These are phyloP conservation scores for Didymella glomerata DNA, from an alignment of 2,329 filamentous ascomycete species.

Conservation along the genomic window DNA sequence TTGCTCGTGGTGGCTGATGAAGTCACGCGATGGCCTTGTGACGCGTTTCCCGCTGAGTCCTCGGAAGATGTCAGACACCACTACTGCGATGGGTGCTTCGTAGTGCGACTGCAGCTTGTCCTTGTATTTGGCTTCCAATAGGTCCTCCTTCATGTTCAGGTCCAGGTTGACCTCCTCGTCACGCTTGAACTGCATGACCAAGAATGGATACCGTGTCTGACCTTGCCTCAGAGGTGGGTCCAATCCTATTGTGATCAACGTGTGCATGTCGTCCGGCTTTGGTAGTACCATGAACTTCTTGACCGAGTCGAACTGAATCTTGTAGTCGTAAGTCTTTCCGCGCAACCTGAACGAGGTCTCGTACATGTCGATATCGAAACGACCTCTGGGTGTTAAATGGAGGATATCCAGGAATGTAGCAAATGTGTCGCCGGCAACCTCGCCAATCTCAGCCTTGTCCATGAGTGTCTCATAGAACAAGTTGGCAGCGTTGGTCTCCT, in stretches of 20 bases:
- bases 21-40: slow-evolving; percentile 91
- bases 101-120: slow-evolving; percentile 89
- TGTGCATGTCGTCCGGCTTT: slow-evolving; percentile 97
- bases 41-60: slow-evolving; percentile 95
- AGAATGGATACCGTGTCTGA: slow-evolving; percentile 96
- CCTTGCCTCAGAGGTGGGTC: slow-evolving; percentile 96
- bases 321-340: slow-evolving; percentile 99
- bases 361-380: slow-evolving; percentile 99
- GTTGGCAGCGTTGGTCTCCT: slow-evolving; percentile 94
- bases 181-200: slow-evolving; percentile 99
- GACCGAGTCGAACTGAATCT: slow-evolving; percentile 96
- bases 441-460: slow-evolving; percentile 98
- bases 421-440: slow-evolving; percentile 97
- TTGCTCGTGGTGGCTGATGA: slow-evolving; percentile 90
- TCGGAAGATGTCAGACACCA: slow-evolving; percentile 94
- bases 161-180: slow-evolving; percentile 98
- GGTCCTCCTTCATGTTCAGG: slow-evolving; percentile 91
- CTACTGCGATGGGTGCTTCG: slow-evolving; percentile 85
- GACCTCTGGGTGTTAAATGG: slow-evolving; percentile 96
- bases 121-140: slow-evolving; percentile 85
- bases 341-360: slow-evolving; percentile 95
- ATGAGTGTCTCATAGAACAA: slow-evolving; percentile 99
- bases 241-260: slow-evolving; percentile 90
- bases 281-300: slow-evolving; percentile 99
- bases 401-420: slow-evolving; percentile 96